Percentiles rank a stretch among this genome's conserved stretches.
Evolutionary conservation across 2,329 filamentous ascomycete species (phyloP).

Genomic region (Lomentospora prolificans): DNA sequence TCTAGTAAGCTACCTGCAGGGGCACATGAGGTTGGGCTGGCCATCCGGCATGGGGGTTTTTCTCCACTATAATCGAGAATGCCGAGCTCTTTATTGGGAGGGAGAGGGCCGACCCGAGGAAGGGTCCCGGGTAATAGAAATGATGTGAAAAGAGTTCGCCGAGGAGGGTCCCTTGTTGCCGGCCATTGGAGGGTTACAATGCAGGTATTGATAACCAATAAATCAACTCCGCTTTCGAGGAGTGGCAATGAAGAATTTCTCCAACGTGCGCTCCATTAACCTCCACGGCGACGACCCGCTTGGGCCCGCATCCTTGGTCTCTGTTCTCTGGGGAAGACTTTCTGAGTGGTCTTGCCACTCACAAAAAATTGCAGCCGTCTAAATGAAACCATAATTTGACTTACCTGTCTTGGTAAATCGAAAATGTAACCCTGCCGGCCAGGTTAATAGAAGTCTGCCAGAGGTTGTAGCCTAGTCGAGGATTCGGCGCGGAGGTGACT

Average conservation of each 20-base stretch:
- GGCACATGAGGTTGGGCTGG: background rate
- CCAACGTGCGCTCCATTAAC: too few species aligned
- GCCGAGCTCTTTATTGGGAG: background rate
- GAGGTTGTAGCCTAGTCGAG: background rate
- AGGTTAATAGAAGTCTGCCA: background rate
- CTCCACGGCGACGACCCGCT: background rate
- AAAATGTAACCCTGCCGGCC: background rate
- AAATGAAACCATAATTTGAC: background rate
- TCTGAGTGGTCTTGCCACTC: background rate
- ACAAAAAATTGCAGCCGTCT: background rate
- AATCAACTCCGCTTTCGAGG: background rate
- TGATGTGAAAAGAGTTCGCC: background rate
- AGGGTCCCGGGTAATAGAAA: background rate
- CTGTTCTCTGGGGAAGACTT: background rate
- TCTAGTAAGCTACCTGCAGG: background rate
- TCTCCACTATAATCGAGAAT: background rate
- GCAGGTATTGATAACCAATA: background rate
- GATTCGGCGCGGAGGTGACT: background rate
- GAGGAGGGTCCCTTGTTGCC: too few species aligned
- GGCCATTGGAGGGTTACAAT: background rate
- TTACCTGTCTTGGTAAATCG: background rate
- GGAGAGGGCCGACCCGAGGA: background rate
- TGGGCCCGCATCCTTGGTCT: background rate
- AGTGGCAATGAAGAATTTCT: background rate
- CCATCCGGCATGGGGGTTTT: background rate